phyloP scores from a whole-genome alignment of 169 alveolate genomes.

The Toxoplasma gondii region DNA sequence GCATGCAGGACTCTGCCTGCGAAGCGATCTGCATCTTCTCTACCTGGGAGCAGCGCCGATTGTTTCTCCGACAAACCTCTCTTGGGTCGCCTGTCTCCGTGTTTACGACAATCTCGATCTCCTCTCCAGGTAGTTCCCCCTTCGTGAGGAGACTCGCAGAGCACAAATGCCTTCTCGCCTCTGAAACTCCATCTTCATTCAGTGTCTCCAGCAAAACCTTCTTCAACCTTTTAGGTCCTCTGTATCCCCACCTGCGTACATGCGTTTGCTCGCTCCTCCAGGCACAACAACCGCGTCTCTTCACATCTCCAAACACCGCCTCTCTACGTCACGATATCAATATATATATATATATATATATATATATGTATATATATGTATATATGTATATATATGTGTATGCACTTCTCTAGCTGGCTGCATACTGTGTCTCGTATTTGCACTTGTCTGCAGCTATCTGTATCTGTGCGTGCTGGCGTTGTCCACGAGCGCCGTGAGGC shows the following conservation, averaged over 20 bases:
- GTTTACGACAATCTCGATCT: constrained; percentile 18
- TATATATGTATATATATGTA: background rate
- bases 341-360: background rate
- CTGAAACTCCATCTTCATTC: too few species aligned
- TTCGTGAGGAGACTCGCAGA: background rate
- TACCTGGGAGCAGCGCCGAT: constrained; percentile 16
- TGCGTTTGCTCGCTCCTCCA: too few species aligned
- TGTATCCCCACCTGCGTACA: too few species aligned
- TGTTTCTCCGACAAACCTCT: background rate
- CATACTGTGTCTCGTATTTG: too few species aligned
- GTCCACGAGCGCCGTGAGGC: background rate
- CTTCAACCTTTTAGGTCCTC: background rate
- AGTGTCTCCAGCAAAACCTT: background rate
- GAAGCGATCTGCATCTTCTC: constrained; percentile 15
- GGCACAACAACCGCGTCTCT: too few species aligned
- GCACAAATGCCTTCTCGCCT: background rate
- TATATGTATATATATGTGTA: background rate
- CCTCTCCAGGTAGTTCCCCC: background rate
- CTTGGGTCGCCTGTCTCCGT: constrained; percentile 5
- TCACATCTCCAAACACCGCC: too few species aligned
- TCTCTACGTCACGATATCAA: background rate
- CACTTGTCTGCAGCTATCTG: too few species aligned
- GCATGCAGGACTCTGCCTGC: constrained; percentile 9
- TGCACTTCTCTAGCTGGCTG: too few species aligned
- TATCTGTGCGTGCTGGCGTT: too few species aligned